Evolutionary conservation across 129 eudicot species (phyloP).

Genomic region (Flaveria sonorensis): DNA sequence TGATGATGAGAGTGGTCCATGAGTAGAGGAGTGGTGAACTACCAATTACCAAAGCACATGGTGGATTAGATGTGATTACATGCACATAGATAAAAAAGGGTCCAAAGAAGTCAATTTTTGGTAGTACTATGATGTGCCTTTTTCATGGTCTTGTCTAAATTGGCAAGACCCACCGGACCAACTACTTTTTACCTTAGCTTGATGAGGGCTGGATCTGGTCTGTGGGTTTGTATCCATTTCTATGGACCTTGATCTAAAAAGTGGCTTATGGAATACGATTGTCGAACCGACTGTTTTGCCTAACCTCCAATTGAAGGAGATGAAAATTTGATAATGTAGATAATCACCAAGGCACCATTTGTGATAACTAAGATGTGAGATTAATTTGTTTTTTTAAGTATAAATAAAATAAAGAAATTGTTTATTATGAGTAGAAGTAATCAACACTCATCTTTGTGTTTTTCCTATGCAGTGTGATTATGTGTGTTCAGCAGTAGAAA

Average conservation of each 20-base stretch:
- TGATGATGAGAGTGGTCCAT: slow-evolving; percentile 31
- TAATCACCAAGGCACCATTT: not conserved
- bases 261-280: not conserved
- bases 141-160: slow-evolving; percentile 28
- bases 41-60: slow-evolving; percentile 39
- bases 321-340: not conserved
- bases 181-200: slow-evolving; percentile 31
- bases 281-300: not conserved
- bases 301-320: not conserved
- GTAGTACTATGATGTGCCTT: slow-evolving; percentile 36
- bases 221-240: slow-evolving; percentile 21
- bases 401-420: not conserved
- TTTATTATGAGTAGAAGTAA: not conserved
- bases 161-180: slow-evolving; percentile 30
- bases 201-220: slow-evolving; percentile 26
- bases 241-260: slow-evolving; percentile 9
- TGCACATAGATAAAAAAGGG: slow-evolving; percentile 30
- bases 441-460: not conserved
- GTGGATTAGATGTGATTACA: slow-evolving; percentile 31
- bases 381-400: not conserved
- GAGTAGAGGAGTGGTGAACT: slow-evolving; percentile 26
- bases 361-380: not conserved
- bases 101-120: slow-evolving; percentile 27
- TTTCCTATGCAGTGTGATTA: not conserved
- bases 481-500: not conserved